phyloP scores from a whole-genome alignment of 768 basidiomycete species.

The Mrakia frigida region DNA sequence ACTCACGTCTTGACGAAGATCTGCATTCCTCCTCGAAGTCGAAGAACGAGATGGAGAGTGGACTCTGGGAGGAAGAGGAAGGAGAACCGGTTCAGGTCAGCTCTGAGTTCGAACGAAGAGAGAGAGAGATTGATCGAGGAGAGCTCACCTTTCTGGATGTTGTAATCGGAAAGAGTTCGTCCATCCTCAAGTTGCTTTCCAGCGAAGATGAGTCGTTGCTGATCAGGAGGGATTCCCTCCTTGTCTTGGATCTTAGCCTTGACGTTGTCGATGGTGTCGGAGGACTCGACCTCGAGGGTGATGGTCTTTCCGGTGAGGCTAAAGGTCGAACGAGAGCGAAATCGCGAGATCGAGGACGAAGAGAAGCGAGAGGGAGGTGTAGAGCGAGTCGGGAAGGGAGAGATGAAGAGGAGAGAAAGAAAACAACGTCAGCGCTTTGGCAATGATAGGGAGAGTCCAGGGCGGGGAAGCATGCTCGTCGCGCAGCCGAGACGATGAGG shows the following conservation, averaged over 20 bases:
- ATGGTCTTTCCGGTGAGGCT: conserved; percentile 46
- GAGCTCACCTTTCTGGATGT: conserved; percentile 76
- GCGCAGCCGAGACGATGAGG: background rate
- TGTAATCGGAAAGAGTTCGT: conserved; percentile 82
- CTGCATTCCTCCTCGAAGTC: conserved; percentile 86
- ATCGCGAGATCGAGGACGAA: too few relatives aligned
- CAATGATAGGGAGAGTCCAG: background rate
- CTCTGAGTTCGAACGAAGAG: background rate
- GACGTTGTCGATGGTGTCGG: conserved; percentile 51
- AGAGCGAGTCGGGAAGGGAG: too few relatives aligned
- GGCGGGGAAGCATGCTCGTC: background rate
- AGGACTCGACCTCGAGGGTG: conserved; percentile 64
- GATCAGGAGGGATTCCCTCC: conserved; percentile 71
- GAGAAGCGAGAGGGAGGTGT: background rate
- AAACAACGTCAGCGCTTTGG: conserved; percentile 11
- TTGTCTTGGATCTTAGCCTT: conserved; percentile 46
- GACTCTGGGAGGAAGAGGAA: conserved; percentile 35
- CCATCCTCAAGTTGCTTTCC: conserved; percentile 91
- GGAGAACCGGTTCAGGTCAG: background rate
- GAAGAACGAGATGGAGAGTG: conserved; percentile 56
- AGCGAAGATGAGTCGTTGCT: conserved; percentile 85
- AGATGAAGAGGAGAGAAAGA: background rate
- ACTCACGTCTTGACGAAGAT: conserved; percentile 32
- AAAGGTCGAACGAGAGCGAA: conserved; percentile 33
- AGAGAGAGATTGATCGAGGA: conserved; percentile 37